Base-by-base conservation (phyloP, 208 protist genomes). In the Trypanosoma vivax region DNA sequence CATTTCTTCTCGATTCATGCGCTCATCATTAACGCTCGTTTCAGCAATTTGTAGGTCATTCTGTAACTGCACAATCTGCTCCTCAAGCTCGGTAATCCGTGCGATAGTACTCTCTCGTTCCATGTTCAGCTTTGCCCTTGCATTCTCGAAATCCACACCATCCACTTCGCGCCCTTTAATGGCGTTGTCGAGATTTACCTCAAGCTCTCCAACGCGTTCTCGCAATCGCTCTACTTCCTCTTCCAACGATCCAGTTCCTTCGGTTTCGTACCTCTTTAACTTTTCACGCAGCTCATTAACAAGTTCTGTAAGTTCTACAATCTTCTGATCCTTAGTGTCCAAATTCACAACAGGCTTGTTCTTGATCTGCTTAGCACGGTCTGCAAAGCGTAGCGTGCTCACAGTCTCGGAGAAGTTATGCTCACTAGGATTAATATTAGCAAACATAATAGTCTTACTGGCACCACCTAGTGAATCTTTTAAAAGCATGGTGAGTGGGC, bases 321-420 rank as follows among this genome's bases (percentile, higher is more conserved):
- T 94, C 68, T 82, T 90, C 57, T 89, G 81, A 52, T 94, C 84
- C 62, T 94, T 94, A 30, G 80, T 70, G 65, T 92, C 84, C 82
- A 90, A 88, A 50, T 92, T 88, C 46, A 94, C 68, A 18, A 88
- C 75, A 3, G 85, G 77, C 65, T 94, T 96, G 70, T 96, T 96
- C 75, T 92, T 92, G 62, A 96, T 94, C 58, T 93, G 83, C 70
- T 92, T 94, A 28, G 90, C 90, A 24, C 90, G 78, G 50, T 92
- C 79, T 16, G 83, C 87, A 42, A 94, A 94, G 49, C 83, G 83
- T 21, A 94, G 72, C 10, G 88, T 94, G 45, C 84, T 92, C 19
- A 92, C 70, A 5, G 88, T 92, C 69, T 94, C 83, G 13, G 88
- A 92, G 28, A 91, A 42, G 65, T 94, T 94, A 49, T 69, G 70